Base-by-base conservation (phyloP, 306 rosid species). In the Pueraria montana region DNA sequence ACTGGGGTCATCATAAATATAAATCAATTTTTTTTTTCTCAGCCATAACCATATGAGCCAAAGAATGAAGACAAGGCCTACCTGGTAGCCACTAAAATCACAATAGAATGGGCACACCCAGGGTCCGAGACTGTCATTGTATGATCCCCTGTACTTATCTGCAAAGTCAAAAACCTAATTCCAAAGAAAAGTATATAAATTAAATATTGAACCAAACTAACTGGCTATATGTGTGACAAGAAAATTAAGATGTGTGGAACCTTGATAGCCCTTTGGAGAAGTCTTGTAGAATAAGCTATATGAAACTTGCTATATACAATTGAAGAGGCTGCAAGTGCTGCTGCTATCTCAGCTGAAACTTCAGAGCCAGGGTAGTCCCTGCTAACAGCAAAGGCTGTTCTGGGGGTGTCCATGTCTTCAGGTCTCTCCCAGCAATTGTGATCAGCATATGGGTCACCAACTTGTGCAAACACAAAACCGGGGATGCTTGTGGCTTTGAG, bases 401-500 rank as follows among this genome's bases (percentile, higher is more conserved):
- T 83, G 6, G 77, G 91, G 0, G 89, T 84, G 82, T 91, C 92
- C 94, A 91, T 84, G 65, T 89, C 94, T 65, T 91, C 92, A 14
- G 91, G 94, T 49, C 94, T 91, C 80, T 91, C 76, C 92, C 92
- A 91, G 50, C 92, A 91, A 59, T 11, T 11, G 14, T 89, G 94
- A 45, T 91, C 91, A 11, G 11, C 55, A 30, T 70, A 1, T 3
- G 94, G 91, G 12, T 91, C 91, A 2, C 90, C 94, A n/a, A 89
- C 92, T 58, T 68, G 82, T 4, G 74, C 91, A 59, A 86, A 72
- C 21, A 91, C 91, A 36, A 55, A 0, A 0, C 72, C 72, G 5
- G 89, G 89, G 14, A 23, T 64, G 30, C 74, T 71, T 11, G 92
- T 89, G 82, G 91, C 83, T 53, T 91, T 91, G 0, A 89, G 59